Evolutionary conservation across 371 early-diverging fungal genomes (phyloP), one percentile per base, ranked within the genome.

Genomic region (Blyttiomyces sp.): DNA sequence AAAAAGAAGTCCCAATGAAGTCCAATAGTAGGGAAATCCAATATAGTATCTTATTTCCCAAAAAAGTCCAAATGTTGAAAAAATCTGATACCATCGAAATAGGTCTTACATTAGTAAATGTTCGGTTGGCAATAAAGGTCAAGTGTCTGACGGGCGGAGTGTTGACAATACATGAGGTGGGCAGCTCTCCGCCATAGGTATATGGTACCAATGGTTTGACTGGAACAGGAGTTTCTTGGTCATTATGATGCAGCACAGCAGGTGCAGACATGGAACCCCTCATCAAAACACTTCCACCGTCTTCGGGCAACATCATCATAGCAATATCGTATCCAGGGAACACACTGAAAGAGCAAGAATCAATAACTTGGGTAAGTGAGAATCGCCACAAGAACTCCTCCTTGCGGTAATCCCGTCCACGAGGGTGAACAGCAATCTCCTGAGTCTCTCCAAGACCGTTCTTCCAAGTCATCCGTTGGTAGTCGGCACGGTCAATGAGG

Each of bases 351-450:
- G 81, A 79, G 60, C 84, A 86, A 27, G 83, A 72, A 24, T 77
- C 83, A 19, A 73, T 61, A 27, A 88, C 74, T 43, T 71, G 72
- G 26, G 82, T 75, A 24, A 71, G 52, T 33, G 80, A 77, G 6
- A 88, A 59, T 28, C 87, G 72, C 88, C 88, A 88, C 49, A 83
- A 64, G 65, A 88, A 88, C 0, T 72, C 54, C 36, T 86, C 87
- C 42, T 70, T 65, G 46, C 69, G 63, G 52, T 68, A 82, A 59
- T 85, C 71, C 39, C 71, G 69, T 17, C 66, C 61, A 2, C 74
- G 71, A 17, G 88, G 88, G 60, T 79, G 71, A 19, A 86, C 84
- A 42, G 76, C 71, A 43, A 88, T 84, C 54, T 86, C 82, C 13
- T 67, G 51, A 6, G 88, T 88, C 43, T 61, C 73, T 26, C 88